Conservation (phyloP, 257 asterid species). For the Salvia miltiorrhiza region DNA sequence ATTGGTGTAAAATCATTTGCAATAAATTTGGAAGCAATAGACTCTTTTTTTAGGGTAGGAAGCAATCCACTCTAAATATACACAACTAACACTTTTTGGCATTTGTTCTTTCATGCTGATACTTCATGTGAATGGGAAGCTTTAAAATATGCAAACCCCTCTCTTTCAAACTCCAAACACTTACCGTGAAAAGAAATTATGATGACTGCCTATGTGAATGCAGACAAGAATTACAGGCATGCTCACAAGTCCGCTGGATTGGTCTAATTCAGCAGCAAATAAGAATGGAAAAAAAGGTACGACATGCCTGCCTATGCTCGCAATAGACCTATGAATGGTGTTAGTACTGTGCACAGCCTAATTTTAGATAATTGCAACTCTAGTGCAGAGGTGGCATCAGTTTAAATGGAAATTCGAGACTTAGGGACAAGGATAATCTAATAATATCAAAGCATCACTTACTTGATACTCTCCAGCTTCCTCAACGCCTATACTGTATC, state of each 20-base stretch:
- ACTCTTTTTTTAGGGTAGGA: too few relatives aligned
- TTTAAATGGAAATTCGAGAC: constrained; percentile 12
- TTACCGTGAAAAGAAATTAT: neutral
- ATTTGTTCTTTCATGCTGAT: neutral
- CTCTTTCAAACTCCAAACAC: too few relatives aligned
- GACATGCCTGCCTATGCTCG: too few relatives aligned
- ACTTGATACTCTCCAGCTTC: constrained; percentile 99
- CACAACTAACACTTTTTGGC: neutral
- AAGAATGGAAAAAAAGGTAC: neutral
- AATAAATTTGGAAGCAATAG: neutral
- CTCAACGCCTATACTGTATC: constrained; percentile 76
- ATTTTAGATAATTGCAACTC: neutral
- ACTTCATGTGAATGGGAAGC: neutral
- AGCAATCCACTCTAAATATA: neutral
- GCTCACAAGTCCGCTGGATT: neutral
- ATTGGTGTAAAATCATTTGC: neutral
- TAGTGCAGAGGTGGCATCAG: neutral
- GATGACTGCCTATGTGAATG: constrained; percentile 3
- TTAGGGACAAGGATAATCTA: constrained; percentile 10
- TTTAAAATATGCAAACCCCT: too few relatives aligned
- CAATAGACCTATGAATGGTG: too few relatives aligned
- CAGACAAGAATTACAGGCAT: neutral
- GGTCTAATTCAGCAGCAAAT: neutral
- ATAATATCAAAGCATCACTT: constrained; percentile 34
- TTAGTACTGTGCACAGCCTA: too few relatives aligned